A percentile compares a stretch with the other conserved stretches of the same genome.
Evolutionary conservation across 352 stramenopile genomes (phyloP).

Genomic region (Globisporangium cystogenes): DNA sequence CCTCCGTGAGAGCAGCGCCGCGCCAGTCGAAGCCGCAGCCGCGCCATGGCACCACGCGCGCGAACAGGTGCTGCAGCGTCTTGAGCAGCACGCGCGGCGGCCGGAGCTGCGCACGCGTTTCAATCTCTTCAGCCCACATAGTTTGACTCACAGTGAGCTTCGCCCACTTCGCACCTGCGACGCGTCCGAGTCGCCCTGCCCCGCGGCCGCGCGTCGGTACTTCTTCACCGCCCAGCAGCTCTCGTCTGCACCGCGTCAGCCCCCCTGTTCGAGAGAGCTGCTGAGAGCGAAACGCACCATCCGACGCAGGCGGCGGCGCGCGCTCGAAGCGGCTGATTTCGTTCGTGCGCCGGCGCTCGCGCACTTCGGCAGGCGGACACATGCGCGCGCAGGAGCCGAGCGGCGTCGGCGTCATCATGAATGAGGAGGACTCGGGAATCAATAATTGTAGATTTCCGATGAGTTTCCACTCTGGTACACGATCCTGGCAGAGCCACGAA

Average conservation of each 20-base stretch:
- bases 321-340: slow-evolving; percentile 52
- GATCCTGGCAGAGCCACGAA: too few relatives aligned
- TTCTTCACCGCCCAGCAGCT: slow-evolving; percentile 39
- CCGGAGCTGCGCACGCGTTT: slow-evolving; percentile 15
- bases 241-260: too few relatives aligned
- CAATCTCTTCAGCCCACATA: not conserved
- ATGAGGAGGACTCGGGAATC: too few relatives aligned
- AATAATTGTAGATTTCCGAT: too few relatives aligned
- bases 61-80: slow-evolving; percentile 42
- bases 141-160: not conserved
- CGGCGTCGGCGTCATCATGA: too few relatives aligned
- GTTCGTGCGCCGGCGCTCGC: slow-evolving; percentile 20
- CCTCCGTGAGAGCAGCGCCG: too few relatives aligned
- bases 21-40: slow-evolving; percentile 28
- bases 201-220: slow-evolving; percentile 46
- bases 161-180: not conserved
- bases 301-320: not conserved
- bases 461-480: too few relatives aligned
- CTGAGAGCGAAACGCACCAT: not conserved
- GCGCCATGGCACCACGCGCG: slow-evolving; percentile 24
- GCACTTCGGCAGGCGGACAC: slow-evolving; percentile 26
- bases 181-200: slow-evolving; percentile 19
- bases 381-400: slow-evolving; percentile 23
- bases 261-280: not conserved
- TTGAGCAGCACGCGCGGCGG: slow-evolving; percentile 28